Evolutionary conservation across 768 basidiomycete genomes (phyloP).

Genomic region (Naganishia vaughanmartiniae): DNA sequence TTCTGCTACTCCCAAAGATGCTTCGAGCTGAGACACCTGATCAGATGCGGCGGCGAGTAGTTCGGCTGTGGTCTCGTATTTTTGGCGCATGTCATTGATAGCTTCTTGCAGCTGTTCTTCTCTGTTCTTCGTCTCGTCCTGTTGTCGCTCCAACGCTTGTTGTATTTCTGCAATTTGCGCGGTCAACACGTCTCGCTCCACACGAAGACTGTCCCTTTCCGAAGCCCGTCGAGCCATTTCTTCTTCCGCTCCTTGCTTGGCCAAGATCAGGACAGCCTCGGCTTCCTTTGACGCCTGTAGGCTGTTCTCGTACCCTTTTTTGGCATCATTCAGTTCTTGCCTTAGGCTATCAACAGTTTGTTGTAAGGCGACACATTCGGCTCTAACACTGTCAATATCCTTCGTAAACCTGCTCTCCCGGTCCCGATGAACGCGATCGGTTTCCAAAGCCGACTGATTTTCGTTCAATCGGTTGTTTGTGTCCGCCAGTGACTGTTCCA

Average conservation of each 20-base stretch:
- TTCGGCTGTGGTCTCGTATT: not conserved
- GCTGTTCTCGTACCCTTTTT: not conserved
- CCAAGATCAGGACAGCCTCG: constrained; percentile 6
- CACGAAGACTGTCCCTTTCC: not conserved
- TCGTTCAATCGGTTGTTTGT: not conserved
- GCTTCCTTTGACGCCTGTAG: not conserved
- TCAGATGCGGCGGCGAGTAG: not conserved
- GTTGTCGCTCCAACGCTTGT: not conserved
- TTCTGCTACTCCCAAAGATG: not conserved
- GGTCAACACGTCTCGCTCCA: not conserved
- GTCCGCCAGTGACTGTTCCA: not conserved
- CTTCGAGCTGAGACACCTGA: not conserved
- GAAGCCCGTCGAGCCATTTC: not conserved
- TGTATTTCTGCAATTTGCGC: not conserved
- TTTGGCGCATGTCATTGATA: not conserved
- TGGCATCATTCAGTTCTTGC: not conserved
- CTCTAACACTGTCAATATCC: not conserved
- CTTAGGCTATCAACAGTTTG: not conserved
- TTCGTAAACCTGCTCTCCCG: not conserved
- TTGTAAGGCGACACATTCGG: not conserved
- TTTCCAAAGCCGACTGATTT: not conserved
- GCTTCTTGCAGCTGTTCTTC: not conserved
- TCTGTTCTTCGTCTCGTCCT: not conserved
- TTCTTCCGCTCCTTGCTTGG: constrained; percentile 4
- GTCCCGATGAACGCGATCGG: not conserved